phyloP scores from a whole-genome alignment of 306 rosid genomes.

The Cicer yamashitae region DNA sequence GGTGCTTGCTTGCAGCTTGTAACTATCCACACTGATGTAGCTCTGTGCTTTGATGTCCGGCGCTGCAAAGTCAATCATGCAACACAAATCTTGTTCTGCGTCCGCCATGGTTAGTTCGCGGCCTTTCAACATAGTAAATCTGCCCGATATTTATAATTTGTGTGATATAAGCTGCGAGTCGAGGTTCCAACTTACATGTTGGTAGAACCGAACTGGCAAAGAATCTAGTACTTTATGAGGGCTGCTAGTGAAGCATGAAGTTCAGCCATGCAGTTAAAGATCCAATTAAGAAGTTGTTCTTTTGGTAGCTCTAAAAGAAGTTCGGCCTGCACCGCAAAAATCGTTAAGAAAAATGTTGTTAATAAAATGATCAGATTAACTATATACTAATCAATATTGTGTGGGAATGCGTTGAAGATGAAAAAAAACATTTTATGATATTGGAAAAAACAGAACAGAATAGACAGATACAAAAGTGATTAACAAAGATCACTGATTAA shows the following conservation, averaged over 20 bases:
- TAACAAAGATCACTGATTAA: slow-evolving; percentile 28
- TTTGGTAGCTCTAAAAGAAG: slow-evolving; percentile 94
- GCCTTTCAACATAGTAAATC: slow-evolving; percentile 13
- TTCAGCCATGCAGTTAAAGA: slow-evolving; percentile 88
- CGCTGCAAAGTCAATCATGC: slow-evolving; percentile 38
- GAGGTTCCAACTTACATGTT: slow-evolving; percentile 33
- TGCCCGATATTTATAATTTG: slow-evolving; percentile 11
- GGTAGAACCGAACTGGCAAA: slow-evolving; percentile 33
- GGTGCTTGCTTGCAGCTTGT: slow-evolving; percentile 6
- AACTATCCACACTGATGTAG: slow-evolving; percentile 31
- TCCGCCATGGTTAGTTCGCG: slow-evolving; percentile 7
- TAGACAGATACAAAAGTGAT: slow-evolving; percentile 32
- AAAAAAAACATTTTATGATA: slow-evolving; percentile 4
- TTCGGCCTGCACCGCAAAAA: slow-evolving; percentile 70
- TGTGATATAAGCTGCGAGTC: slow-evolving; percentile 17
- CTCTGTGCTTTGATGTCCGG: slow-evolving; percentile 26
- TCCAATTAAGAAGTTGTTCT: slow-evolving; percentile 92
- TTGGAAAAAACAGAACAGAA: slow-evolving; percentile 3
- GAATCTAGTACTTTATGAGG: slow-evolving; percentile 72
- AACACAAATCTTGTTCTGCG: slow-evolving; percentile 40
- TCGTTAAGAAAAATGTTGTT: slow-evolving; percentile 2
- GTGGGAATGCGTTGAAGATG: slow-evolving; percentile 10
- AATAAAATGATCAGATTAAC: slow-evolving; percentile 22
- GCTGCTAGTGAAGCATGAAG: slow-evolving; percentile 92
- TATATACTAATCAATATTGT: not conserved